phyloP scores from a whole-genome alignment of 139 green algal species.

The Chlorella sp. region DNA sequence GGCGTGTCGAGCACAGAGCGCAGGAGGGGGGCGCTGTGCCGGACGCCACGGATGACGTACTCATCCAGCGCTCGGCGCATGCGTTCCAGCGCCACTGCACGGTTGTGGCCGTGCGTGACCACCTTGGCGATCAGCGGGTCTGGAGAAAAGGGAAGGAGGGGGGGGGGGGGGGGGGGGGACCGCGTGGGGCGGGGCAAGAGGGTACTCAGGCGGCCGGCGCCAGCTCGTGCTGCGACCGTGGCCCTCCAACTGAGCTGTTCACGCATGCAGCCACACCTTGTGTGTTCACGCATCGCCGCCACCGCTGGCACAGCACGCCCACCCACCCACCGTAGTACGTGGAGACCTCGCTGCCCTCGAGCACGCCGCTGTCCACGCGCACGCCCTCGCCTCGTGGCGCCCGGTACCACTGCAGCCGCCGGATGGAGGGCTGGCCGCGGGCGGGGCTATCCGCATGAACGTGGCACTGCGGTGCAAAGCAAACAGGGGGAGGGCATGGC shows the following conservation, averaged over 20 bases:
- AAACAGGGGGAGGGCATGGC: too few species aligned
- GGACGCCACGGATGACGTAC: conserved; percentile 39
- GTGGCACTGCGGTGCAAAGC: too few species aligned
- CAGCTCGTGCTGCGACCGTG: too few species aligned
- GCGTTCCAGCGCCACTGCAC: conserved; percentile 12
- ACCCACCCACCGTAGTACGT: conserved; percentile 83
- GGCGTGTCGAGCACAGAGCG: conserved; percentile 25
- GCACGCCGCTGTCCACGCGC: conserved; percentile 76
- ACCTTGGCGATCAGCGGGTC: conserved; percentile 39
- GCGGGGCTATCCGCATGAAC: conserved; percentile 51
- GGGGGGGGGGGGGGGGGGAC: too few species aligned
- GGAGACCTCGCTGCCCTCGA: conserved; percentile 60
- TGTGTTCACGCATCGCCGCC: neutral
- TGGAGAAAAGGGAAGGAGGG: neutral
- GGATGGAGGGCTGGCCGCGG: conserved; percentile 39
- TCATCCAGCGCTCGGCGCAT: conserved; percentile 27
- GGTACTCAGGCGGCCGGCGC: too few species aligned
- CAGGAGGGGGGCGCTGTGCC: conserved; percentile 38
- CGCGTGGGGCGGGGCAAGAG: too few species aligned
- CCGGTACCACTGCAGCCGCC: conserved; percentile 57
- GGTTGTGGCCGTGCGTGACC: conserved; percentile 44
- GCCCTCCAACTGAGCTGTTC: too few species aligned
- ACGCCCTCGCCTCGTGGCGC: conserved; percentile 39
- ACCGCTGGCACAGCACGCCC: neutral
- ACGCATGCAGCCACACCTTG: neutral